Percentiles rank a stretch among this genome's conserved stretches.
Evolutionary conservation across 2,329 filamentous ascomycete genomes (phyloP).

Genomic region (Botryosphaeria dothidea): DNA sequence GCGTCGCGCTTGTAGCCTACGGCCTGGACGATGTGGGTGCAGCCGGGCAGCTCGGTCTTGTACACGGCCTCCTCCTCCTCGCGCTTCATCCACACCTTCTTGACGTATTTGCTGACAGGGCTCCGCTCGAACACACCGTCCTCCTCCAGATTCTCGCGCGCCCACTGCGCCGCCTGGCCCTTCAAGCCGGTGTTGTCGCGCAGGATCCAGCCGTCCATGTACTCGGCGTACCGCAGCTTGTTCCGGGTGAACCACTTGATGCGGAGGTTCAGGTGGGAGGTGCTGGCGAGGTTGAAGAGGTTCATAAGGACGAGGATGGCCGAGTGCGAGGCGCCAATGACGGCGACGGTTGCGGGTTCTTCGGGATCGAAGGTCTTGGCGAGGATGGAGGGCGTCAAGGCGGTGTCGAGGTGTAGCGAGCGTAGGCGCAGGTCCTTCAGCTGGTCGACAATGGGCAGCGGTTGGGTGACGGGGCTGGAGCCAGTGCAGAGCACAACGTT

Average conservation of each 20-base stretch:
- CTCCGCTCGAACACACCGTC: slow-evolving; percentile 46
- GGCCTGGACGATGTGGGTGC: slow-evolving; percentile 58
- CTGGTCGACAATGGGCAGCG: slow-evolving; percentile 40
- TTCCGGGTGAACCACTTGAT: slow-evolving; percentile 65
- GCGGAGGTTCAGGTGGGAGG: slow-evolving; percentile 54
- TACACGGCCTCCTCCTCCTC: slow-evolving; percentile 50
- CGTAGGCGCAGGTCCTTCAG: slow-evolving; percentile 37
- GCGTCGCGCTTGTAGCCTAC: slow-evolving; percentile 58
- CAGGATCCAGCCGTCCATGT: slow-evolving; percentile 64
- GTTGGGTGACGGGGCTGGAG: slow-evolving; percentile 49
- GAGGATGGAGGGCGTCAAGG: slow-evolving; percentile 56
- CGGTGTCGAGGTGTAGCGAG: slow-evolving; percentile 56
- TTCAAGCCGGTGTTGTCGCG: slow-evolving; percentile 68
- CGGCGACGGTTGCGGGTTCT: slow-evolving; percentile 49
- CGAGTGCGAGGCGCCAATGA: slow-evolving; percentile 64
- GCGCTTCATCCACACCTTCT: slow-evolving; percentile 47
- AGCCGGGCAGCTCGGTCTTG: slow-evolving; percentile 48
- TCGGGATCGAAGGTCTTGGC: slow-evolving; percentile 41
- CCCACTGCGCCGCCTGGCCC: slow-evolving; percentile 61
- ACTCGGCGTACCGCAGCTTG: slow-evolving; percentile 61
- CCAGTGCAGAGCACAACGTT: slow-evolving; percentile 62
- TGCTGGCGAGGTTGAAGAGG: slow-evolving; percentile 54
- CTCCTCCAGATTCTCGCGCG: slow-evolving; percentile 57
- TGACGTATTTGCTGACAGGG: slow-evolving; percentile 10
- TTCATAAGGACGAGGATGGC: slow-evolving; percentile 65